phyloP scores from a whole-genome alignment of 805 yeast species.

The Blastobotrys muscicola region DNA sequence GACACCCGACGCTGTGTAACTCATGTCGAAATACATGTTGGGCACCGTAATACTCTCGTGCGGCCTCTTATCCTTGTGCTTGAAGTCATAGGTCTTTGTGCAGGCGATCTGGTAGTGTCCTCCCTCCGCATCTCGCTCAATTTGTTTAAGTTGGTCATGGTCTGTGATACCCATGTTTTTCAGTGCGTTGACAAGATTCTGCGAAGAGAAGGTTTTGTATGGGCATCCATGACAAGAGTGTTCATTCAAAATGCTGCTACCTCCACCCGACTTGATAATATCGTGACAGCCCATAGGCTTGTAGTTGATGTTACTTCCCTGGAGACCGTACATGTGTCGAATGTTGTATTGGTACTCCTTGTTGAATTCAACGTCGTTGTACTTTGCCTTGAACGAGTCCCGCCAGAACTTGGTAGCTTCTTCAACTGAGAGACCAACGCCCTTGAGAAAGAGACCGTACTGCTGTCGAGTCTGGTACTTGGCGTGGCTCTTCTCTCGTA shows the following conservation, averaged over 20 bases:
- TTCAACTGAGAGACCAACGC: constrained; percentile 78
- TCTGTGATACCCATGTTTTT: constrained; percentile 57
- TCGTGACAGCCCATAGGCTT: constrained; percentile 79
- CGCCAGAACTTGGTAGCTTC: constrained; percentile 87
- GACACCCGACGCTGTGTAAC: constrained; percentile 4
- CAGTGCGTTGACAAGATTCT: constrained; percentile 48
- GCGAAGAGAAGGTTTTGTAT: constrained; percentile 65
- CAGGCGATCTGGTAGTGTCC: constrained; percentile 81
- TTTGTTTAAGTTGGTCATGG: constrained; percentile 42
- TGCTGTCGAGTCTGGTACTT: constrained; percentile 81
- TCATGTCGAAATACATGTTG: constrained; percentile 72
- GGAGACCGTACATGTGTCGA: constrained; percentile 84
- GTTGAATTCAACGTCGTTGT: constrained; percentile 58
- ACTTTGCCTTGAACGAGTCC: constrained; percentile 49
- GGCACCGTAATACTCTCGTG: constrained; percentile 69
- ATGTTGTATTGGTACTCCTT: constrained; percentile 85
- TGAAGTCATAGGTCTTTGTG: constrained; percentile 74
- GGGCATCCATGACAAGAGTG: constrained; percentile 87
- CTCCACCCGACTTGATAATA: constrained; percentile 51
- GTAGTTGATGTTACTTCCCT: constrained; percentile 80
- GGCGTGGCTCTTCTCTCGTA: constrained; percentile 58
- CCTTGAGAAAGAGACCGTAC: constrained; percentile 73
- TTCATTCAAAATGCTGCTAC: constrained; percentile 30
- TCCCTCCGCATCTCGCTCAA: constrained; percentile 57
- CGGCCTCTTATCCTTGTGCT: constrained; percentile 34